Conservation (phyloP, 805 yeast genomes). For the Tetrapisispora fleetii region DNA sequence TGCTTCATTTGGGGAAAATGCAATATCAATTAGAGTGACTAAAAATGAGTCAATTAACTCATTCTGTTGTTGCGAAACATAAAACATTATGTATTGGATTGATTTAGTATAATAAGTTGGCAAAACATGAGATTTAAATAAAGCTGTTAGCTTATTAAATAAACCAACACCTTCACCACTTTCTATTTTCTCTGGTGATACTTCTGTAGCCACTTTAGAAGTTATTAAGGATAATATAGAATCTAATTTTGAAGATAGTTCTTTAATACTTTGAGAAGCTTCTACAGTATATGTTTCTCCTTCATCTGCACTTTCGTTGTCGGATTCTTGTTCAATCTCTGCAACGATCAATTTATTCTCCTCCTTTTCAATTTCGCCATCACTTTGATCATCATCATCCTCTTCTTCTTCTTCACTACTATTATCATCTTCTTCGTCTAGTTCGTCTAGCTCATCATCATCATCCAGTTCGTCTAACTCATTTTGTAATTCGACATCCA, state of each 20-base stretch:
- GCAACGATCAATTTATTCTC: conserved; percentile 27
- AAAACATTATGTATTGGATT: conserved; percentile 76
- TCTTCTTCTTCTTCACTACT: conserved; percentile 28
- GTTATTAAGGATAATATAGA: conserved; percentile 51
- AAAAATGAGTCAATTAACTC: conserved; percentile 79
- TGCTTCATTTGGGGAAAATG: conserved; percentile 60
- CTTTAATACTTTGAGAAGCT: conserved; percentile 39
- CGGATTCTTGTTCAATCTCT: conserved; percentile 26
- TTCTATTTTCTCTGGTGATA: conserved; percentile 42
- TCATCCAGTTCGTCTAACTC: conserved; percentile 80
- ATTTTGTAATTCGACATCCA: conserved; percentile 88
- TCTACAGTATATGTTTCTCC: conserved; percentile 41
- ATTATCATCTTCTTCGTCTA: conserved; percentile 34
- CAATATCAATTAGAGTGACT: conserved; percentile 71
- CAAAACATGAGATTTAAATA: conserved; percentile 72
- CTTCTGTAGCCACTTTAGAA: conserved; percentile 37
- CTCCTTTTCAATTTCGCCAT: conserved; percentile 30
- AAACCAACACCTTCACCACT: conserved; percentile 57
- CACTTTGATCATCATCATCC: conserved; percentile 26
- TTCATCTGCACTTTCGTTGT: conserved; percentile 28
- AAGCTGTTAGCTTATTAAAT: conserved; percentile 63
- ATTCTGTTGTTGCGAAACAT: conserved; percentile 68
- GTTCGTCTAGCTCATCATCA: conserved; percentile 50
- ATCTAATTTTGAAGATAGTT: conserved; percentile 63
- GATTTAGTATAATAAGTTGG: conserved; percentile 90